Evolutionary conservation across 768 basidiomycete species (phyloP).

Genomic region (Lyophyllum semitale): DNA sequence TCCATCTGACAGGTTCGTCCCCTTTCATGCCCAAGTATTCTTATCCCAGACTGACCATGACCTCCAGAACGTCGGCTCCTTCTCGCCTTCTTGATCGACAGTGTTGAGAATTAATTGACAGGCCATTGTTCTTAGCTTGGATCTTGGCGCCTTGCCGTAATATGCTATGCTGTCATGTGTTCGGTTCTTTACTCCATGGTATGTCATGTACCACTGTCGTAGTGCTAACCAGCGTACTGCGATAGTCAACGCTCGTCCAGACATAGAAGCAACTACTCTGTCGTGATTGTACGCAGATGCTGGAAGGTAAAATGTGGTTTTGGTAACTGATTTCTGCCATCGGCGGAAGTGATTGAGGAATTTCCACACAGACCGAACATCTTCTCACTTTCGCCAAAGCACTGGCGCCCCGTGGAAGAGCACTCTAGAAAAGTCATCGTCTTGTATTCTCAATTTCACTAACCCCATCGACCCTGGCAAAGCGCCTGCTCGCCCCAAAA

Average conservation of each 20-base stretch:
- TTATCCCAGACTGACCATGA: background rate
- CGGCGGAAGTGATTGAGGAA: background rate
- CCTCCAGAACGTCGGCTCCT: background rate
- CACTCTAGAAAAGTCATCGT: background rate
- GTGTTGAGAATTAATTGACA: background rate
- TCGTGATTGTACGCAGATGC: background rate
- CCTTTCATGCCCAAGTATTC: background rate
- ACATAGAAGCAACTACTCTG: background rate
- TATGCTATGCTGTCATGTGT: background rate
- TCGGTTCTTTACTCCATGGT: background rate
- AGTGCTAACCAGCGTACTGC: background rate
- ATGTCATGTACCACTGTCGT: background rate
- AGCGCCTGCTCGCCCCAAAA: background rate
- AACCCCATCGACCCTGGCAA: background rate
- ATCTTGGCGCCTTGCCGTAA: background rate
- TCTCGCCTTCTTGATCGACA: slow-evolving; percentile 9
- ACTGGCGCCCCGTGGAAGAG: background rate
- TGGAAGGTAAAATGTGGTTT: background rate
- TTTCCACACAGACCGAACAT: background rate
- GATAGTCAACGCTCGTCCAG: no score
- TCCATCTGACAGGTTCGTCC: background rate
- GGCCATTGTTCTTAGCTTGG: slow-evolving; percentile 1
- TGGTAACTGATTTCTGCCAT: background rate
- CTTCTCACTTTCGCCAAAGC: background rate
- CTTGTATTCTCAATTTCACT: background rate